A percentile compares a stretch with the other conserved stretches of the same genome.
These are phyloP conservation scores for Daldinia sp. DNA, from an alignment of 2,329 filamentous ascomycete genomes.

Conservation along the genomic window DNA sequence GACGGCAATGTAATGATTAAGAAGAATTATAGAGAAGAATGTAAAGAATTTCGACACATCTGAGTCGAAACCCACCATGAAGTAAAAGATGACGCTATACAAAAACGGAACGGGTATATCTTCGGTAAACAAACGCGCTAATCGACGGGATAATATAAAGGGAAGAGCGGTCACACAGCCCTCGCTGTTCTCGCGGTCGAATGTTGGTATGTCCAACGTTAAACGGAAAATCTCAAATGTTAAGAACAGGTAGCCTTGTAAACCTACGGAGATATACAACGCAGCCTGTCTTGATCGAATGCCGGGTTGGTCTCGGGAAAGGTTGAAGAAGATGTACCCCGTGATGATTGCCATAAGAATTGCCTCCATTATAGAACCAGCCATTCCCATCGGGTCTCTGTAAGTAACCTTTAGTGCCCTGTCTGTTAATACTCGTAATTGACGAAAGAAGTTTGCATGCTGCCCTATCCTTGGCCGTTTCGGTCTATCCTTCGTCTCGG, in stretches of 20 bases:
- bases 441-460: constrained; percentile 70
- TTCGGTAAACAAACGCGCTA: constrained; percentile 77
- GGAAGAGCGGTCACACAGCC: constrained; percentile 77
- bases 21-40: constrained; percentile 75
- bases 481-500: constrained; percentile 23
- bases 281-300: constrained; percentile 80
- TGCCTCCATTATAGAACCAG: constrained; percentile 76
- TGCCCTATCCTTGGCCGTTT: constrained; percentile 48
- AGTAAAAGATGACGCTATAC: constrained; percentile 79
- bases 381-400: constrained; percentile 81
- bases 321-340: constrained; percentile 78
- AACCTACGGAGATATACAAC: constrained; percentile 76
- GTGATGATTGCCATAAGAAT: constrained; percentile 77
- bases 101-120: constrained; percentile 79
- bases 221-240: constrained; percentile 82
- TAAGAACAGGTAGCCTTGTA: constrained; percentile 82
- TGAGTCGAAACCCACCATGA: constrained; percentile 79
- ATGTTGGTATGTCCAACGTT: constrained; percentile 79
- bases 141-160: constrained; percentile 76
- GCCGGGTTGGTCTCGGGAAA: constrained; percentile 74
- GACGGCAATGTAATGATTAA: constrained; percentile 80
- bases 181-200: constrained; percentile 80
- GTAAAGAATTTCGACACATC: constrained; percentile 75
- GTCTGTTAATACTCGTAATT: constrained; percentile 74
- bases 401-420: constrained; percentile 78